A percentile compares a stretch with the other conserved stretches of the same genome.
These are phyloP conservation scores for Vigna angularis DNA, from an alignment of 306 rosid species.

Conservation along the genomic window DNA sequence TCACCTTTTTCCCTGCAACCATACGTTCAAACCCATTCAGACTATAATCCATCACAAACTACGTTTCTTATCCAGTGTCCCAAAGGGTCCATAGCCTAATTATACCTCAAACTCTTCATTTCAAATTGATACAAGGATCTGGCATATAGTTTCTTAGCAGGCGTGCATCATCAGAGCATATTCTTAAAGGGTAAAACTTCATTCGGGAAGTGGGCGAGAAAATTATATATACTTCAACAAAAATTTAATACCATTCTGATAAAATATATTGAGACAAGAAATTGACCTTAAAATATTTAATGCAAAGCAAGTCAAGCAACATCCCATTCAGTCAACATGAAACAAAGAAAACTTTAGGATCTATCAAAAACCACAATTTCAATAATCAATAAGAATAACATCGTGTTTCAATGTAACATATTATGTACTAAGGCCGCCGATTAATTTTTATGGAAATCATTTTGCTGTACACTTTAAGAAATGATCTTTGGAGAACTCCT, in stretches of 20 bases:
- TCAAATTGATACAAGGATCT: not conserved
- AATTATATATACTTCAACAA: not conserved
- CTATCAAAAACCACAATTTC: not conserved
- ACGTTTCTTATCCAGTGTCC: not conserved
- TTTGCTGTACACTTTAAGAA: not conserved
- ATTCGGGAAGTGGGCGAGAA: too few species aligned
- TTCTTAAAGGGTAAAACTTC: not conserved
- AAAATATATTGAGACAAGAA: not conserved
- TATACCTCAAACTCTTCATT: not conserved
- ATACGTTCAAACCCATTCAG: not conserved
- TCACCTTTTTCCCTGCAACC: constrained; percentile 54
- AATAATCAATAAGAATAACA: not conserved
- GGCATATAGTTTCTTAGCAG: not conserved
- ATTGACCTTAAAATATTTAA: not conserved
- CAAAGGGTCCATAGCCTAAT: not conserved
- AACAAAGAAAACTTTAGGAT: not conserved
- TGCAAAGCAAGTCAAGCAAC: not conserved
- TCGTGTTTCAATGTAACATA: not conserved
- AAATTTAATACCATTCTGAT: not conserved
- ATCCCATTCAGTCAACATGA: not conserved
- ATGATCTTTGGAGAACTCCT: not conserved
- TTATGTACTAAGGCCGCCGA: not conserved
- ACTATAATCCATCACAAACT: not conserved
- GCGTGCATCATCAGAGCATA: not conserved
- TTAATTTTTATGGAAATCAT: not conserved